Evolutionary conservation across 2,329 filamentous ascomycete genomes (phyloP).

Genomic region (Hymenoscyphus repandus): DNA sequence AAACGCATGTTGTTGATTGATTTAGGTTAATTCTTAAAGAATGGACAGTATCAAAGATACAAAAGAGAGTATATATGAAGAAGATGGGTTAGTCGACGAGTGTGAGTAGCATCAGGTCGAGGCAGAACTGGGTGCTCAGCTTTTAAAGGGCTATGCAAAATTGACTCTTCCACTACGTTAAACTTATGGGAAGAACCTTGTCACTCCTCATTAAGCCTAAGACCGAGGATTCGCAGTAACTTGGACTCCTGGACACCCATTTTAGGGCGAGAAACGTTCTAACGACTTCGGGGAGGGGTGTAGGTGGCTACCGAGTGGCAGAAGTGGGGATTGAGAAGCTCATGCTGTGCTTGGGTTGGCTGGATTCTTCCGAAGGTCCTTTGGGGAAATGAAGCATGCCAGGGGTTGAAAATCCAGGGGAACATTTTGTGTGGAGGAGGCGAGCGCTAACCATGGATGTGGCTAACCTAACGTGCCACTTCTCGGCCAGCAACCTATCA

Average conservation of each 20-base stretch:
- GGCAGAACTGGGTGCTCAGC: not conserved
- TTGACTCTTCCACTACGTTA: not conserved
- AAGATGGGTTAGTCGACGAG: not conserved
- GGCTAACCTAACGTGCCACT: not conserved
- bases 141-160: constrained; percentile 4
- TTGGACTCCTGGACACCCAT: not conserved
- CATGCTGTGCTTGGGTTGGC: not conserved
- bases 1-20: constrained; percentile 24
- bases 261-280: not conserved
- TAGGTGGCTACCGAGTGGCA: not conserved
- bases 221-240: not conserved
- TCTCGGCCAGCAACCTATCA: not conserved
- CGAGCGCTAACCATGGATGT: not conserved
- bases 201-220: not conserved
- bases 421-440: not conserved
- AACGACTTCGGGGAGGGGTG: not conserved
- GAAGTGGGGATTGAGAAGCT: not conserved
- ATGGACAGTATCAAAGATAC: constrained; percentile 28
- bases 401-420: not conserved
- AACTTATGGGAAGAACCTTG: not conserved
- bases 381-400: not conserved
- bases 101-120: not conserved
- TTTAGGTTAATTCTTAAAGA: constrained; percentile 19
- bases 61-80: constrained; percentile 11
- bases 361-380: not conserved